Percentiles rank a stretch among this genome's conserved stretches.
phyloP scores from a whole-genome alignment of 441 rosid species.

The Lagerstroemia fauriei region DNA sequence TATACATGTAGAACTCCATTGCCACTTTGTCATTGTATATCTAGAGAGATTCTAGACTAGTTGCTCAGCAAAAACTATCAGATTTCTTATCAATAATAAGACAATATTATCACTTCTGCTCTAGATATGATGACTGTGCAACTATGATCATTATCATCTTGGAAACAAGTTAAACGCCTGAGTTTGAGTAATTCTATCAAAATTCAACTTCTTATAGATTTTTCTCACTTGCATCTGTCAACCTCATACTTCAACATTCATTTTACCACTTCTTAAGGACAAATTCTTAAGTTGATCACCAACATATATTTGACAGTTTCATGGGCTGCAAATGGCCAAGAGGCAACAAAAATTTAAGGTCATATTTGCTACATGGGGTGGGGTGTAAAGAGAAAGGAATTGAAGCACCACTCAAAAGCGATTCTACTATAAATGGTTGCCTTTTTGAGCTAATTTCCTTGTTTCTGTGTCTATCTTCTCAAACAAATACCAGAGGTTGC shows the following conservation, averaged over 20 bases:
- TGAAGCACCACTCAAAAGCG: too few species aligned
- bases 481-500: too few species aligned
- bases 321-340: too few species aligned
- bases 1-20: background rate
- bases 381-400: too few species aligned
- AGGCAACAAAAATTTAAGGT: too few species aligned
- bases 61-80: background rate
- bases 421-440: too few species aligned
- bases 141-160: background rate
- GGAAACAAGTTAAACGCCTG: background rate
- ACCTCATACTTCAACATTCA: background rate
- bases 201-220: background rate
- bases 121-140: background rate
- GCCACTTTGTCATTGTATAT: background rate
- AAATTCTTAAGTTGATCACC: background rate
- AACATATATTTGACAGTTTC: too few species aligned
- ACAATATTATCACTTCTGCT: background rate
- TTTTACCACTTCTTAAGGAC: background rate
- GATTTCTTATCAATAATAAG: background rate
- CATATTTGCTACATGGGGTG: too few species aligned
- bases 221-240: too few species aligned
- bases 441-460: too few species aligned
- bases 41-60: background rate
- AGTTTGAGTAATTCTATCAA: background rate
- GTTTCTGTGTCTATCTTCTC: too few species aligned